Evolutionary conservation across 1,139 yeast genomes (phyloP).

Genomic region (Yamadazyma trypodendri): DNA sequence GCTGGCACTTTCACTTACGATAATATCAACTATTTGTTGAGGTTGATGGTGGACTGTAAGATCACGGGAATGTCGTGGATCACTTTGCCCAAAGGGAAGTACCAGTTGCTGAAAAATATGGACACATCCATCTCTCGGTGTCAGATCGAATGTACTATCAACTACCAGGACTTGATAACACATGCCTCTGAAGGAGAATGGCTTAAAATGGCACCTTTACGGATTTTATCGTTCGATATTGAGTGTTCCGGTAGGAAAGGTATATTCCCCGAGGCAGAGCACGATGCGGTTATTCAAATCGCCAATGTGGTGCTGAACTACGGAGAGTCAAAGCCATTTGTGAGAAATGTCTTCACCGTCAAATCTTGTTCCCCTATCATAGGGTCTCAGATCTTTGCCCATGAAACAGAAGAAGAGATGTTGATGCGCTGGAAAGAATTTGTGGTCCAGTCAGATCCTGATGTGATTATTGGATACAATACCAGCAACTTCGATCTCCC

Average conservation of each 20-base stretch:
- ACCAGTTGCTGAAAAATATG: constrained; percentile 39
- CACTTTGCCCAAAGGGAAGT: constrained; percentile 77
- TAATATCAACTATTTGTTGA: constrained; percentile 78
- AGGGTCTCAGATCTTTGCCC: constrained; percentile 85
- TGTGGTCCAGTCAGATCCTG: constrained; percentile 83
- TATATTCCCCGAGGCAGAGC: constrained; percentile 90
- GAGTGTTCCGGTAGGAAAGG: constrained; percentile 99
- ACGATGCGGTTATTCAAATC: constrained; percentile 93
- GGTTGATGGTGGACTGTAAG: constrained; percentile 90
- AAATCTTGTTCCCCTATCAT: constrained; percentile 90
- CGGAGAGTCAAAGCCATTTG: constrained; percentile 82
- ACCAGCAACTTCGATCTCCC: constrained; percentile 95
- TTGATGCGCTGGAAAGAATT: constrained; percentile 83
- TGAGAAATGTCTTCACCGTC: constrained; percentile 91
- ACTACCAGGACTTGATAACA: constrained; percentile 66
- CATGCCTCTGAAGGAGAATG: constrained; percentile 93
- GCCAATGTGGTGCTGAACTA: constrained; percentile 88
- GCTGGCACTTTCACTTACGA: constrained; percentile 74
- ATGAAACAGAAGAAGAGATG: constrained; percentile 77
- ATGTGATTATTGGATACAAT: constrained; percentile 94
- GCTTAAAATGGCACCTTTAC: constrained; percentile 89
- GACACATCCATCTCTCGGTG: constrained; percentile 61
- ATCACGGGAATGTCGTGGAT: constrained; percentile 98
- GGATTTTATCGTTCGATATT: constrained; percentile 92
- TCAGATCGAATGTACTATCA: constrained; percentile 77